phyloP scores from a whole-genome alignment of 1,139 yeast species.

The Geotrichum klebahnii region DNA sequence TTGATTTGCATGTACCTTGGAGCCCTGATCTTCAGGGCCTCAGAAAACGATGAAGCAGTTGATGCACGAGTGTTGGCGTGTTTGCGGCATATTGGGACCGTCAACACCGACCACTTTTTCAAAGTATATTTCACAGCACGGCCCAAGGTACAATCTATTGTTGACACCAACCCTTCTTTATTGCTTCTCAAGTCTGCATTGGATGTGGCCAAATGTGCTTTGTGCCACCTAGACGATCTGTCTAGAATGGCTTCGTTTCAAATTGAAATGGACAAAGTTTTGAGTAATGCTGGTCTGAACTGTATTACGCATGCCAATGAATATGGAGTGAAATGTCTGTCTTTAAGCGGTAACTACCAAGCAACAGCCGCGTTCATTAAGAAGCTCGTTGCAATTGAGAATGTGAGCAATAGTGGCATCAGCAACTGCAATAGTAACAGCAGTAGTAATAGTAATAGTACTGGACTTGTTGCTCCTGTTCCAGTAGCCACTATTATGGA shows the following conservation, averaged over 20 bases:
- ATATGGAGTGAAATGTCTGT: background rate
- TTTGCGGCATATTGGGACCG: conserved; percentile 44
- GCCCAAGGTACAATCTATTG: conserved; percentile 16
- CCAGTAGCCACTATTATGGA: conserved; percentile 6
- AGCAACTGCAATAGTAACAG: background rate
- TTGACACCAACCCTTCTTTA: conserved; percentile 18
- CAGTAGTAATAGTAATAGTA: no score
- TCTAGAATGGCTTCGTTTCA: conserved; percentile 1
- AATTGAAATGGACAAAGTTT: conserved; percentile 13
- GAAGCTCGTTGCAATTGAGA: background rate
- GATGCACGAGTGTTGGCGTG: conserved; percentile 54
- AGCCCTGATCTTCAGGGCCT: conserved; percentile 49
- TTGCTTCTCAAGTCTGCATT: conserved; percentile 16
- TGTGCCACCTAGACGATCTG: conserved; percentile 14
- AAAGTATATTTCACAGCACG: conserved; percentile 17
- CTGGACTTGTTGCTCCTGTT: no score
- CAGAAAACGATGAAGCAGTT: conserved; percentile 49
- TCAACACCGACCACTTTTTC: conserved; percentile 13
- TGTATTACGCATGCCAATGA: conserved; percentile 1
- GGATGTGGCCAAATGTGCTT: conserved; percentile 19
- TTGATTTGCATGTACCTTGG: conserved; percentile 51
- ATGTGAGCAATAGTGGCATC: background rate
- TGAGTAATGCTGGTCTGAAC: conserved; percentile 13
- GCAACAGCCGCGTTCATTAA: background rate
- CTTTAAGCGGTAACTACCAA: background rate